Conservation (phyloP, 2,329 filamentous ascomycete genomes). For the Colletotrichum echinochloae region DNA sequence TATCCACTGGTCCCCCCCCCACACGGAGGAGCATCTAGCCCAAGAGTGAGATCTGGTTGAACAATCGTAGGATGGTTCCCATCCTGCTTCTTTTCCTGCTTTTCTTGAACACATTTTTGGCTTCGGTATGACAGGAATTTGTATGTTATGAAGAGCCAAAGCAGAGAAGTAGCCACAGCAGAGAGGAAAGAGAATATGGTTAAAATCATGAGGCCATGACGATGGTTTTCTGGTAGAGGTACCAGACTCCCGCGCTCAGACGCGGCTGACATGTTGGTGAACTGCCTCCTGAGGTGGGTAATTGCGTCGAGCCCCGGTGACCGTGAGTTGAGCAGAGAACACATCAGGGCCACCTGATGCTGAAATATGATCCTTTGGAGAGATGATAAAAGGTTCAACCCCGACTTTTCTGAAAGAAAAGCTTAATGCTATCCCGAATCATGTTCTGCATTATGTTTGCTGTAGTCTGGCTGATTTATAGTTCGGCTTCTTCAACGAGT, state of each 20-base stretch:
- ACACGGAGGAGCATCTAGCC: conserved; percentile 15
- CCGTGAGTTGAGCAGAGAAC: background rate
- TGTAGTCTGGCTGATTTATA: background rate
- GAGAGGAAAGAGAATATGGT: conserved; percentile 26
- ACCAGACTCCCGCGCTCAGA: conserved; percentile 20
- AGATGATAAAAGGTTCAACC: background rate
- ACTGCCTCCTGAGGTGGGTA: background rate
- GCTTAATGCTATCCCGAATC: background rate
- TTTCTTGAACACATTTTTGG: background rate
- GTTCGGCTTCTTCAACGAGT: background rate
- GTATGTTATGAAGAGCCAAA: conserved; percentile 32
- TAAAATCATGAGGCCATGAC: conserved; percentile 20
- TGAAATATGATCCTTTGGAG: background rate
- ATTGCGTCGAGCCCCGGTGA: no score
- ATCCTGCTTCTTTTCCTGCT: background rate
- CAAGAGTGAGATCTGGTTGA: conserved; percentile 20
- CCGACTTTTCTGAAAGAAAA: background rate
- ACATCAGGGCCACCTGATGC: background rate
- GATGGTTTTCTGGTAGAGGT: conserved; percentile 26
- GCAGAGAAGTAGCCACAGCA: conserved; percentile 3
- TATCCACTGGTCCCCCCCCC: conserved; percentile 3
- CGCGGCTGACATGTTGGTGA: conserved; percentile 25
- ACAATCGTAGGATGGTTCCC: background rate
- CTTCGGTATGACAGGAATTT: conserved; percentile 20
- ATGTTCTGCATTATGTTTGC: background rate